Percentiles rank a stretch among this genome's conserved stretches.
These are phyloP conservation scores for Xylariaceae sp. DNA, from an alignment of 2,329 filamentous ascomycete genomes.

Conservation along the genomic window DNA sequence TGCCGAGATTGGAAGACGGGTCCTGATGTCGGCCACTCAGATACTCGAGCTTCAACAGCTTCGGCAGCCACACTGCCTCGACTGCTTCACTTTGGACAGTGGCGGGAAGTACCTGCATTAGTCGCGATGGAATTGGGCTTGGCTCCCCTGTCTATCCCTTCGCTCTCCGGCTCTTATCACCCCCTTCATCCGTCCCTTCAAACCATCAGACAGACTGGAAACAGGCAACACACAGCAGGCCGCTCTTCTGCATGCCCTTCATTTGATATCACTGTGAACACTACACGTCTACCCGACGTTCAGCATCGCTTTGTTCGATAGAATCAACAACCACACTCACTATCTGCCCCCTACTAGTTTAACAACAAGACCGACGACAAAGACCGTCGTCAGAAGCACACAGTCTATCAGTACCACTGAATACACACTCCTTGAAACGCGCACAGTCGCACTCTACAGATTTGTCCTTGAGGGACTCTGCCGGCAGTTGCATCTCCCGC, in stretches of 20 bases:
- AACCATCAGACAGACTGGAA: background rate
- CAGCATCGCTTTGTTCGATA: constrained; percentile 14
- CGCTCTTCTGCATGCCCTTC: too few relatives aligned
- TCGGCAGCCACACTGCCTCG: too few relatives aligned
- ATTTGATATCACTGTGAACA: too few relatives aligned
- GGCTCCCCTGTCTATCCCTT: background rate
- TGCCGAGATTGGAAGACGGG: too few relatives aligned
- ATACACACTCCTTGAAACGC: constrained; percentile 7
- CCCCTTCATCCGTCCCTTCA: background rate
- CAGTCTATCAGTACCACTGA: background rate
- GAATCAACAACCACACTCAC: constrained; percentile 9
- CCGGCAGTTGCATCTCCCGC: too few relatives aligned
- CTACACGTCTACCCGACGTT: constrained; percentile 1
- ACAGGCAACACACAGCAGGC: too few relatives aligned
- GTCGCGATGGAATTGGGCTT: too few relatives aligned
- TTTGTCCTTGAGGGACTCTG: constrained; percentile 11
- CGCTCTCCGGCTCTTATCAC: background rate
- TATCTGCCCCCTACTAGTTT: background rate
- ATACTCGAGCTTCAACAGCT: too few relatives aligned
- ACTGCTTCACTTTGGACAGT: too few relatives aligned
- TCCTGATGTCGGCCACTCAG: too few relatives aligned
- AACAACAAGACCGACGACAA: background rate
- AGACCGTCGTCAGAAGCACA: background rate
- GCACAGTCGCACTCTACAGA: constrained; percentile 1
- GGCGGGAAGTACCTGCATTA: too few relatives aligned